These are phyloP conservation scores for Aspergillus biplanus DNA, from an alignment of 495 filamentous ascomycete species.

Conservation along the genomic window DNA sequence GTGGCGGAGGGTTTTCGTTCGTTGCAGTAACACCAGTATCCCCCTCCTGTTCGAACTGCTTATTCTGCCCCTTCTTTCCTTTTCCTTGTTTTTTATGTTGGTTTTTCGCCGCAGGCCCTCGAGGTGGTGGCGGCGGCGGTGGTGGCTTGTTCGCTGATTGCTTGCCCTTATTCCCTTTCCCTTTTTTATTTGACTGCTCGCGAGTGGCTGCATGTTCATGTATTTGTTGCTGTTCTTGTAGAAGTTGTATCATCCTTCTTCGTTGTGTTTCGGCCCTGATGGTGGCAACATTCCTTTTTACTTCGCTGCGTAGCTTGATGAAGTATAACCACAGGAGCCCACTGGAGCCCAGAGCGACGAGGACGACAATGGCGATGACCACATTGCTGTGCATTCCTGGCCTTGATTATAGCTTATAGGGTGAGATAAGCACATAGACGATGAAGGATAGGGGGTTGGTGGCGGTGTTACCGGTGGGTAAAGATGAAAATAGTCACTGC, in stretches of 20 bases:
- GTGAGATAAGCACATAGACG: too few species aligned
- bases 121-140: background rate
- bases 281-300: background rate
- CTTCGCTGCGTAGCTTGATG: background rate
- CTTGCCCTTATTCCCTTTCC: background rate
- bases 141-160: background rate
- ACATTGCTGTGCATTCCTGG: constrained; percentile 11
- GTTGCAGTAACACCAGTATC: background rate
- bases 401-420: too few species aligned
- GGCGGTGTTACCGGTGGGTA: too few species aligned
- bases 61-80: background rate
- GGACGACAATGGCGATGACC: constrained; percentile 15
- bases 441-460: too few species aligned
- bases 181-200: background rate
- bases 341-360: constrained; percentile 11
- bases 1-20: background rate
- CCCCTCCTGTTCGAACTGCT: background rate
- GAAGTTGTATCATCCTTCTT: background rate
- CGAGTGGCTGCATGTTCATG: background rate
- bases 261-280: background rate
- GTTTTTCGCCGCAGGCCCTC: background rate
- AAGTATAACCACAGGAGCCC: constrained; percentile 8
- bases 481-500: too few species aligned
- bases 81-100: background rate
- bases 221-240: background rate